Percentiles rank a stretch among this genome's conserved stretches.
Conservation (phyloP, 2,329 filamentous ascomycete species). For the Pyrenophora tritici-repentis region DNA sequence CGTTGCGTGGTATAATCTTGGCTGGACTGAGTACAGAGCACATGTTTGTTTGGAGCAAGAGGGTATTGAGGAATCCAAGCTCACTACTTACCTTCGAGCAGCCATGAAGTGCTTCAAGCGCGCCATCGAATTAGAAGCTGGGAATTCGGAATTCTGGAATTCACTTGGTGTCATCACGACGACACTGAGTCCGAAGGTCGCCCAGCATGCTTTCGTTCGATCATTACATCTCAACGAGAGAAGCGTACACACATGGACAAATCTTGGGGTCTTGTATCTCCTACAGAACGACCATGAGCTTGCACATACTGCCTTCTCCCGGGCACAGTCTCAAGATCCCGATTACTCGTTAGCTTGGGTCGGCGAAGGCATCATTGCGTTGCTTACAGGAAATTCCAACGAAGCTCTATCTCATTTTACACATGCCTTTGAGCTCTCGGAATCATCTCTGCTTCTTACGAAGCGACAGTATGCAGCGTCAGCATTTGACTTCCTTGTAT, state of each 20-base stretch:
- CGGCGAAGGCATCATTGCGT: slow-evolving; percentile 84
- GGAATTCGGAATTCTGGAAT: slow-evolving; percentile 97
- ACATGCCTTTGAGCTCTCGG: slow-evolving; percentile 91
- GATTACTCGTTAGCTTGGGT: slow-evolving; percentile 94
- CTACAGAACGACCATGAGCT: slow-evolving; percentile 81
- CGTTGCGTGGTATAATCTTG: slow-evolving; percentile 96
- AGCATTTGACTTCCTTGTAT: slow-evolving; percentile 79
- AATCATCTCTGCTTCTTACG: slow-evolving; percentile 72
- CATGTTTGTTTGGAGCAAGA: slow-evolving; percentile 66
- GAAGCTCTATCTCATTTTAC: slow-evolving; percentile 87
- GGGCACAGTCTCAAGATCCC: slow-evolving; percentile 91
- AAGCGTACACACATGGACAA: slow-evolving; percentile 85
- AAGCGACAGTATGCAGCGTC: slow-evolving; percentile 80
- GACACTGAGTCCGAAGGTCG: slow-evolving; percentile 79
- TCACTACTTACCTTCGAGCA: slow-evolving; percentile 74
- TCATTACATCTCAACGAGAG: slow-evolving; percentile 91
- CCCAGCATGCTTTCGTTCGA: slow-evolving; percentile 90
- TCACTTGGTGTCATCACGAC: slow-evolving; percentile 90
- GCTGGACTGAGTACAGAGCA: slow-evolving; percentile 88
- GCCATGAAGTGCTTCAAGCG: slow-evolving; percentile 91
- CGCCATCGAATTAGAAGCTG: slow-evolving; percentile 91
- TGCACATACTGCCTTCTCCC: slow-evolving; percentile 88
- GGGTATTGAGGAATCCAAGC: slow-evolving; percentile 37
- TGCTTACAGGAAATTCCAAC: slow-evolving; percentile 71
- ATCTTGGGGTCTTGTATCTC: slow-evolving; percentile 84